A percentile compares a stretch with the other conserved stretches of the same genome.
These are phyloP conservation scores for Lagenaria siceraria DNA, from an alignment of 306 rosid species.

Conservation along the genomic window DNA sequence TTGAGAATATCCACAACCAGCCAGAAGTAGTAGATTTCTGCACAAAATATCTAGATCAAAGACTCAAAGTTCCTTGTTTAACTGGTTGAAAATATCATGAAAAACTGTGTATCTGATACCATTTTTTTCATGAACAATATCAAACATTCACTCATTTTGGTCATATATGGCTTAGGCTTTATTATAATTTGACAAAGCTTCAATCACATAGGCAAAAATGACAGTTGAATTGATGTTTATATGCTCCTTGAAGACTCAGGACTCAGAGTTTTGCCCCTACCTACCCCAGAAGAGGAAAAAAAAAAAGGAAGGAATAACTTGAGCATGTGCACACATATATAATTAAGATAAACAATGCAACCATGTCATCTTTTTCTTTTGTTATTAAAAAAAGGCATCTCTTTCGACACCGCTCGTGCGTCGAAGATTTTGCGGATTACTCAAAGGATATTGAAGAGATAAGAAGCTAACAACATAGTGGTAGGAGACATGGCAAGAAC, in stretches of 20 bases:
- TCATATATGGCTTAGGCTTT: neutral
- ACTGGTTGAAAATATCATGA: neutral
- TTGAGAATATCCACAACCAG: neutral
- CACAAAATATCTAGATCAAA: constrained; percentile 24
- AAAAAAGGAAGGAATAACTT: neutral
- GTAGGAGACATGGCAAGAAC: constrained; percentile 7
- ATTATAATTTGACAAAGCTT: neutral
- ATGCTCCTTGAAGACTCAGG: neutral
- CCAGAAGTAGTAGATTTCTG: constrained; percentile 22
- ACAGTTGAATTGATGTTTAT: neutral
- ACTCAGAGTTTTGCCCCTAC: neutral
- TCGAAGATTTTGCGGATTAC: neutral
- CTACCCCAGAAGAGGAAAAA: neutral
- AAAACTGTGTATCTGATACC: neutral
- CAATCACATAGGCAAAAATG: neutral
- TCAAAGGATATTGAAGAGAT: neutral
- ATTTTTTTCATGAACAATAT: neutral
- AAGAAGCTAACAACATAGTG: neutral
- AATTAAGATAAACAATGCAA: neutral
- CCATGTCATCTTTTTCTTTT: neutral
- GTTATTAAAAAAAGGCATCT: neutral
- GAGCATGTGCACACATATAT: neutral
- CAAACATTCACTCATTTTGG: neutral
- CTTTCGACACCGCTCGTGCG: constrained; percentile 1
- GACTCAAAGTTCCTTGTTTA: neutral